phyloP scores from a whole-genome alignment of 352 stramenopile genomes.

The Pythium phragmitis region DNA sequence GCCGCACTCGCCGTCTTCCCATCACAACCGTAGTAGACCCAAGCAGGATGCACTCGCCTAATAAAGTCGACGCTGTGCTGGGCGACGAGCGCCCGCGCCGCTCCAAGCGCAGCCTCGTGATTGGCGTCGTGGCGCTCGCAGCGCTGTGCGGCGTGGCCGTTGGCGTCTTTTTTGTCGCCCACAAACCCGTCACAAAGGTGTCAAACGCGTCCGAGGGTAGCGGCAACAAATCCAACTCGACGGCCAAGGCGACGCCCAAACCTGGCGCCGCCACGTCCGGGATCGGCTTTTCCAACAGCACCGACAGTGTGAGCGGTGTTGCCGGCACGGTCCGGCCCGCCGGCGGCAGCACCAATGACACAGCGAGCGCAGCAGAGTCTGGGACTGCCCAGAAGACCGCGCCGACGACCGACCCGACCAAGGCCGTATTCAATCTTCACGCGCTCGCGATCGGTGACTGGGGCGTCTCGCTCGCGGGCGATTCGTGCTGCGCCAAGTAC shows the following conservation, averaged over 20 bases:
- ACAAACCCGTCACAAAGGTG: background rate
- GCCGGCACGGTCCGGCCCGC: conserved; percentile 12
- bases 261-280: background rate
- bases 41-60: background rate
- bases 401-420: conserved; percentile 12
- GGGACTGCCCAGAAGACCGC: background rate
- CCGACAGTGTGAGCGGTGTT: background rate
- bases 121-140: background rate
- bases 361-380: background rate
- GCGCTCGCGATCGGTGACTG: conserved; percentile 29
- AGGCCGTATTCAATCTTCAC: conserved; percentile 21
- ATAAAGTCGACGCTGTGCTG: conserved; percentile 2
- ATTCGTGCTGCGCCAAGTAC: conserved; percentile 32
- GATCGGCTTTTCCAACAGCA: conserved; percentile 1
- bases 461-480: conserved; percentile 22
- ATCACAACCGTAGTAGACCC: background rate
- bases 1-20: background rate
- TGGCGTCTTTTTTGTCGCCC: background rate
- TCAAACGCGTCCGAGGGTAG: background rate
- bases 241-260: background rate
- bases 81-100: conserved; percentile 1
- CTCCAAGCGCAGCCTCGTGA: background rate
- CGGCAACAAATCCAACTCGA: background rate
- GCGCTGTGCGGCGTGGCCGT: background rate
- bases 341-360: background rate